Conservation (phyloP, 495 filamentous ascomycete genomes). For the Apiosordaria backusii region DNA sequence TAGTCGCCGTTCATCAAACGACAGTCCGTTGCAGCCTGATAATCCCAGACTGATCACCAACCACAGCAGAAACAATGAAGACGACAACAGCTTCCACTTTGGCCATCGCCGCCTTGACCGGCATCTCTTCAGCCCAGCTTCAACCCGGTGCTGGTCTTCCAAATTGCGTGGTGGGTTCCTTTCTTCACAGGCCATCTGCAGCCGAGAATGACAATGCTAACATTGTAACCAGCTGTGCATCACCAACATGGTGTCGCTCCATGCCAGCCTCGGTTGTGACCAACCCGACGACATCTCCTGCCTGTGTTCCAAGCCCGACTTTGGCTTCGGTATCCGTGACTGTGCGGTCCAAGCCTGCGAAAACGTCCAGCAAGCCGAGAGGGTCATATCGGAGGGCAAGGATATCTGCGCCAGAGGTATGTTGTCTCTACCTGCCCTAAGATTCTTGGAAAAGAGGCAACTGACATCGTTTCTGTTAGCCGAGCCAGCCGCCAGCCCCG, state of each 20-base stretch:
- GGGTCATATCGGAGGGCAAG: background rate
- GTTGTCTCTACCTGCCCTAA: background rate
- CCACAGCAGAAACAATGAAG: background rate
- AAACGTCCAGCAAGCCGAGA: conserved; percentile 5
- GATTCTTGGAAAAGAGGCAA: background rate
- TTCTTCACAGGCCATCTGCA: background rate
- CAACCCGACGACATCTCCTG: conserved; percentile 12
- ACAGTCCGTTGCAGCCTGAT: background rate
- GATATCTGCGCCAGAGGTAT: conserved; percentile 12
- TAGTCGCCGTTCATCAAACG: background rate
- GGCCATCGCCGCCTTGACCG: background rate
- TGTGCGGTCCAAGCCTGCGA: conserved; percentile 17
- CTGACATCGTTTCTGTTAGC: background rate
- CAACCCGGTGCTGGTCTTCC: conserved; percentile 2
- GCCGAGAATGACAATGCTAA: background rate
- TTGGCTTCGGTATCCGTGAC: conserved; percentile 20
- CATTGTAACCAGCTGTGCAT: conserved; percentile 16
- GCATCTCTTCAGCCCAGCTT: background rate
- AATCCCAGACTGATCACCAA: background rate
- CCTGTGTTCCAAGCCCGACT: conserved; percentile 19
- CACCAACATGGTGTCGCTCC: conserved; percentile 19
- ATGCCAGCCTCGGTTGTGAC: conserved; percentile 15
- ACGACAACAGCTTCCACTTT: background rate
- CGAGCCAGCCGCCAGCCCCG: background rate
- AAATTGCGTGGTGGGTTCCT: conserved; percentile 12